Percentiles rank a stretch among this genome's conserved stretches.
Conservation (phyloP, 495 filamentous ascomycete species). For the Terfezia boudieri region DNA sequence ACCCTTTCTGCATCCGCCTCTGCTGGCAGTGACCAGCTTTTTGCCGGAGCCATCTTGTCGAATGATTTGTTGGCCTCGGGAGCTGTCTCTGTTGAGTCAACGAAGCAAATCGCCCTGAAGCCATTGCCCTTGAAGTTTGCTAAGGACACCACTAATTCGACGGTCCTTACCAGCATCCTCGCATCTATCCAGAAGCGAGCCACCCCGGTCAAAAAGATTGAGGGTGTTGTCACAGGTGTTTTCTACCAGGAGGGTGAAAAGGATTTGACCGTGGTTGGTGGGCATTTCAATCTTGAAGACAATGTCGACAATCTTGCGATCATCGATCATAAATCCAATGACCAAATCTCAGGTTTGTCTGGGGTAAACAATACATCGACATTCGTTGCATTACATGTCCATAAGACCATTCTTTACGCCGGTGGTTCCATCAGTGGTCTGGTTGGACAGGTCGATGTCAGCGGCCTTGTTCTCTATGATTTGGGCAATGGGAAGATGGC, state of each 20-base stretch:
- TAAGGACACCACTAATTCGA: slow-evolving; percentile 18
- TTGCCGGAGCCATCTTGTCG: slow-evolving; percentile 57
- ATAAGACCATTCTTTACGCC: slow-evolving; percentile 47
- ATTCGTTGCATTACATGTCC: slow-evolving; percentile 44
- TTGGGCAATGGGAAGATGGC: slow-evolving; percentile 37
- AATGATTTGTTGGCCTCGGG: slow-evolving; percentile 43
- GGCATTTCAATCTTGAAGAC: slow-evolving; percentile 55
- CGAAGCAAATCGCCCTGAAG: slow-evolving; percentile 23
- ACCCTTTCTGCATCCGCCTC: slow-evolving; percentile 43
- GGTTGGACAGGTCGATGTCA: slow-evolving; percentile 35
- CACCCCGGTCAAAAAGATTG: slow-evolving; percentile 24
- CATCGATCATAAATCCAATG: slow-evolving; percentile 36
- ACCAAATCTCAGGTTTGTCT: slow-evolving; percentile 47
- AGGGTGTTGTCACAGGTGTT: slow-evolving; percentile 49
- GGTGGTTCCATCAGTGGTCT: slow-evolving; percentile 59
- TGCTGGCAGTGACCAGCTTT: slow-evolving; percentile 38
- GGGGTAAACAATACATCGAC: slow-evolving; percentile 48
- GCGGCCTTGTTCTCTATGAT: slow-evolving; percentile 63
- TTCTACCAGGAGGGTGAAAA: slow-evolving; percentile 46
- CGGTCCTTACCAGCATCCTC: slow-evolving; percentile 13
- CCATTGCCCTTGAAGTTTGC: slow-evolving; percentile 39
- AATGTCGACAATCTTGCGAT: slow-evolving; percentile 58
- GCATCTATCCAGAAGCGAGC: slow-evolving; percentile 32
- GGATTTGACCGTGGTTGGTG: slow-evolving; percentile 74
- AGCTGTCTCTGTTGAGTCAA: slow-evolving; percentile 37